Percentiles rank a stretch among this genome's conserved stretches.
These are phyloP conservation scores for Erythrophleum fordii DNA, from an alignment of 306 rosid genomes.

Conservation along the genomic window DNA sequence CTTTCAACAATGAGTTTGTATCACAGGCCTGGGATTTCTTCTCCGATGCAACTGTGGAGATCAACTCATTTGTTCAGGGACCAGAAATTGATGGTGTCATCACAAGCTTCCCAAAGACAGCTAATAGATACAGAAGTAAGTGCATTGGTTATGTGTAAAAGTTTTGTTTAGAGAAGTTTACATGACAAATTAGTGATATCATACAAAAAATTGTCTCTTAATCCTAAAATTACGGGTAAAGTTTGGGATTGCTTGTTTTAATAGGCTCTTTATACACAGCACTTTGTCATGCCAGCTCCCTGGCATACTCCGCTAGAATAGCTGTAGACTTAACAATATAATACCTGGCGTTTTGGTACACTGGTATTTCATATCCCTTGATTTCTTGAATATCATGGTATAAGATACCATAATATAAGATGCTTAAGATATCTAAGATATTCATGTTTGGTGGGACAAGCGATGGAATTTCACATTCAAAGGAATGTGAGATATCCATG, in stretches of 20 bases:
- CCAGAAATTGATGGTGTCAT: constrained; percentile 61
- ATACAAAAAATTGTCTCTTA: constrained; percentile 9
- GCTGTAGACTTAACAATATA: background rate
- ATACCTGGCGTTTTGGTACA: background rate
- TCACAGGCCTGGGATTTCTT: constrained; percentile 90
- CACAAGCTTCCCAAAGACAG: constrained; percentile 81
- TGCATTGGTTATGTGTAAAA: background rate
- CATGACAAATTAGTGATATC: background rate
- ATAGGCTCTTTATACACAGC: background rate
- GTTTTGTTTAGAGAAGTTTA: background rate
- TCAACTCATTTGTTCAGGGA: constrained; percentile 61
- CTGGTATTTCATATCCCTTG: background rate
- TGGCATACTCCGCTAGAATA: constrained; percentile 9
- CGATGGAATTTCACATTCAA: background rate
- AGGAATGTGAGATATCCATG: background rate
- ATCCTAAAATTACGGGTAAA: background rate
- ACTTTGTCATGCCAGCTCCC: background rate
- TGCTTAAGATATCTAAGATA: background rate
- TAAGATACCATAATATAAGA: background rate
- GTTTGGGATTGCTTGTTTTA: background rate
- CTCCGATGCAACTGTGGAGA: constrained; percentile 81
- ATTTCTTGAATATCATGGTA: background rate
- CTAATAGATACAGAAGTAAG: constrained; percentile 89
- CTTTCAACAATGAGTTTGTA: constrained; percentile 82
- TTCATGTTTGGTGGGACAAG: background rate